Conservation (phyloP, 169 alveolate species). For the Cryptosporidium meleagridis region DNA sequence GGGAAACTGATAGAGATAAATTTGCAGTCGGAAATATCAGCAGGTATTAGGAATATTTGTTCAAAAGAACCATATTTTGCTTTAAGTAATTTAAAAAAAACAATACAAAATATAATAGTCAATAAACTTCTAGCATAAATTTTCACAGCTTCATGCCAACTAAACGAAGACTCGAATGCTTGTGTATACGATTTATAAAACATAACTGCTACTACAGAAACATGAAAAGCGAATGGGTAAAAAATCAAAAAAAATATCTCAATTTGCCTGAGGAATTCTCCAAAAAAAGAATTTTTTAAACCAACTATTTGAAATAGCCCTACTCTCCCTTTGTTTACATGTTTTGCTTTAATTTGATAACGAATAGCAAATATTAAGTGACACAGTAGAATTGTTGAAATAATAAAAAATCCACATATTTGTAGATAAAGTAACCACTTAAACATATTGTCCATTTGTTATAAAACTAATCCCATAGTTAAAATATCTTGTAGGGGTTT, state of each 20-base stretch:
- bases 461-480: background rate
- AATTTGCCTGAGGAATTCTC: background rate
- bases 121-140: conserved; percentile 53
- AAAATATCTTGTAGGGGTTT: background rate
- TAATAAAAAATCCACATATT: background rate
- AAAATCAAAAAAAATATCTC: conserved; percentile 2
- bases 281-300: conserved; percentile 32
- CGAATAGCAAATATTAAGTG: background rate
- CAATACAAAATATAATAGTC: conserved; percentile 14
- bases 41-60: conserved; percentile 24
- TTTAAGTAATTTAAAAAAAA: background rate
- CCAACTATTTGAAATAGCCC: conserved; percentile 11
- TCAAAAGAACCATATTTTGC: conserved; percentile 26
- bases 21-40: conserved; percentile 27
- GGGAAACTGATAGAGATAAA: conserved; percentile 20
- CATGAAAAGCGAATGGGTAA: conserved; percentile 28
- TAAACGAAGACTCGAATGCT: background rate
- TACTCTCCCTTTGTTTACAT: background rate
- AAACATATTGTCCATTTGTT: background rate
- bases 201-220: background rate
- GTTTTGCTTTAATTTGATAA: background rate
- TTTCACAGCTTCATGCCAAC: conserved; percentile 32
- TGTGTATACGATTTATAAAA: conserved; percentile 16
- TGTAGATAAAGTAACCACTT: background rate
- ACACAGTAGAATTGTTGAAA: background rate